A percentile compares a stretch with the other conserved stretches of the same genome.
These are phyloP conservation scores for Plantago major DNA, from an alignment of 257 asterid species.

Conservation along the genomic window DNA sequence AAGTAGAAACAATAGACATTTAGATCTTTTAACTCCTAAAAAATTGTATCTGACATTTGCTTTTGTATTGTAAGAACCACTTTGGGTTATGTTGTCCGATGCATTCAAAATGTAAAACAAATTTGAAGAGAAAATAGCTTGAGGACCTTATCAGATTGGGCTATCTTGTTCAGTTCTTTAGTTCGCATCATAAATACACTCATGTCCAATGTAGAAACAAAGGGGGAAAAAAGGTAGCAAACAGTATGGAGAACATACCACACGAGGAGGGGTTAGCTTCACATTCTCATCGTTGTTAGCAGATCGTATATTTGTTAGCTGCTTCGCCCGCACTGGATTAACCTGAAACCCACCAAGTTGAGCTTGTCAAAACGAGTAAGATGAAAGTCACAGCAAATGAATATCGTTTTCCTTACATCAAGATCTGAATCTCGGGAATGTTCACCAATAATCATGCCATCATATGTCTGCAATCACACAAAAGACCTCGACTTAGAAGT, in stretches of 20 bases:
- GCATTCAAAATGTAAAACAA: neutral
- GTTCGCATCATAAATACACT: slow-evolving; percentile 2
- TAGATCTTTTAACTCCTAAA: neutral
- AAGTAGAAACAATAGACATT: neutral
- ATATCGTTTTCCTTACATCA: slow-evolving; percentile 56
- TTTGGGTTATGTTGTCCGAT: no score
- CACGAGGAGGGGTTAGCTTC: slow-evolving; percentile 95
- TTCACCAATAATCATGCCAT: slow-evolving; percentile 99
- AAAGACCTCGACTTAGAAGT: slow-evolving; percentile 9
- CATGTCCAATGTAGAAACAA: neutral
- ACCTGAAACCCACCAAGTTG: slow-evolving; percentile 42
- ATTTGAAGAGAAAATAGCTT: neutral
- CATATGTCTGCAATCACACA: slow-evolving; percentile 65
- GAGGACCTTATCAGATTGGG: neutral
- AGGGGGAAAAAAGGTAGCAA: neutral
- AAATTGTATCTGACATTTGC: neutral
- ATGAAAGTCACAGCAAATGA: slow-evolving; percentile 8
- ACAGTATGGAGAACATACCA: slow-evolving; percentile 44
- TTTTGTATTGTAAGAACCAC: no score
- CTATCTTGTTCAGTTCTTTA: neutral
- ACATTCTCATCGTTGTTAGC: slow-evolving; percentile 90
- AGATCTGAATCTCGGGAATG: slow-evolving; percentile 96
- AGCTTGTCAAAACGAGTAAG: slow-evolving; percentile 17
- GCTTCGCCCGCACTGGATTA: slow-evolving; percentile 83
- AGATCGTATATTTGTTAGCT: slow-evolving; percentile 78